Base-by-base conservation (phyloP, 768 basidiomycete genomes). In the Rhizopogon vesiculosus region DNA sequence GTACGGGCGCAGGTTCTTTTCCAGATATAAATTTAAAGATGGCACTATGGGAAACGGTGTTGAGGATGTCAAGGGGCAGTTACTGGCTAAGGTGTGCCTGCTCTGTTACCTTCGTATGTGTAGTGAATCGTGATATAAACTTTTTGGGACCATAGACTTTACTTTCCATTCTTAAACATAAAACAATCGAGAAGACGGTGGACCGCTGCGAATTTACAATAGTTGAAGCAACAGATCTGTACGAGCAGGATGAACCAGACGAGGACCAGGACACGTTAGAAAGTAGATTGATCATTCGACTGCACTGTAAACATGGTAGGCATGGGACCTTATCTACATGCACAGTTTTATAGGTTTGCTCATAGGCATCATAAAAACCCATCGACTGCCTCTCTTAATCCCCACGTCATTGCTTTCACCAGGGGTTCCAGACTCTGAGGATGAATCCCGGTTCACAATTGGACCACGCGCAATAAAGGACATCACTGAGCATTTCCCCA, bases 251-350 rank as follows among this genome's bases (percentile, higher is more conserved):
- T 9, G 69, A 70, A 4, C 65, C 72, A 16, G 67, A 68, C 9
- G 72, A 69, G 25, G 69, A 71, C 10, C 65, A 67, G 57, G 88
- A 91, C 59, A 75, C 79, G 46, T 72, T 90, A 6, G 88, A 91
- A 68, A 87, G 85, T 63, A 85, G 79, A 62, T 72, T 93, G 51
- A 76, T 89, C 31, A 73, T 93, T 40, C 84, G 85, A 59, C 68
- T 93, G 49, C 79, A 89, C 62, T 93, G 91, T 69, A 92, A 93
- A 74, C 87, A 92, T 61, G 91, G 91, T 89, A 66, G 59, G 73
- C 59, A 10, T 35, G 19, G 22, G 25, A 25, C 5, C 5, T 5
- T 38, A 5, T 49, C 35, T 16, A 49, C 15, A 19, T 22, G 33
- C 35, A 6, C 48, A 22, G 19, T 25, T 19, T 55, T 53, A 43